These are phyloP conservation scores for Warburgia ugandensis DNA, from an alignment of 164 flowering plant genomes.

Conservation along the genomic window DNA sequence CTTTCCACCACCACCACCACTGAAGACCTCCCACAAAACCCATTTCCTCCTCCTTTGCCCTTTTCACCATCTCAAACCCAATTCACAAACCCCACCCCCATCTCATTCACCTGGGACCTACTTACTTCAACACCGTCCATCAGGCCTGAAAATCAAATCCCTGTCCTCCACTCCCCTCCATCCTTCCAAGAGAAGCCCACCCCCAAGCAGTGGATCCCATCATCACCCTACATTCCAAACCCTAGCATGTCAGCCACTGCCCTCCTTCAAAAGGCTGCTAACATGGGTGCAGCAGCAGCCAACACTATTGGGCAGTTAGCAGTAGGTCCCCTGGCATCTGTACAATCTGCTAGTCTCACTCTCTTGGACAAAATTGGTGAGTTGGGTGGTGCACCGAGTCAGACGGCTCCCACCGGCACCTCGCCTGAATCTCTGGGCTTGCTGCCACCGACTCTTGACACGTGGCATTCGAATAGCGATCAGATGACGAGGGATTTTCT, in stretches of 20 bases:
- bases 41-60: not conserved
- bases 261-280: slow-evolving; percentile 59
- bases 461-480: slow-evolving; percentile 40
- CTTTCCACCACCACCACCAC: slow-evolving; percentile 21
- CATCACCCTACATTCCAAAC: slow-evolving; percentile 5
- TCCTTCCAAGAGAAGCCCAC: too few relatives aligned
- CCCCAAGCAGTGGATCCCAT: too few relatives aligned
- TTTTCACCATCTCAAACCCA: not conserved
- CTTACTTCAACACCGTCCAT: slow-evolving; percentile 1
- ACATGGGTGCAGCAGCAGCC: slow-evolving; percentile 26
- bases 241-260: slow-evolving; percentile 58
- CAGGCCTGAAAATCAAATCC: slow-evolving; percentile 40
- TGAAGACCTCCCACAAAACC: not conserved
- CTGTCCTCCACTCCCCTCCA: too few relatives aligned
- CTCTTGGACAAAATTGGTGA: too few relatives aligned
- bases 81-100: slow-evolving; percentile 16
- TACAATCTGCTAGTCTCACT: too few relatives aligned
- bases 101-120: slow-evolving; percentile 22
- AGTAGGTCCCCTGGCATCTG: too few relatives aligned
- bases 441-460: slow-evolving; percentile 12
- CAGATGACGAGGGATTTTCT: slow-evolving; percentile 76
- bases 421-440: slow-evolving; percentile 16
- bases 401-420: slow-evolving; percentile 3
- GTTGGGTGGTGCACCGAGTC: too few relatives aligned
- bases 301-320: slow-evolving; percentile 1